Evolutionary conservation across 306 rosid genomes (phyloP), one percentile per base, ranked within the genome.

Genomic region (Ormosia semicastrata): DNA sequence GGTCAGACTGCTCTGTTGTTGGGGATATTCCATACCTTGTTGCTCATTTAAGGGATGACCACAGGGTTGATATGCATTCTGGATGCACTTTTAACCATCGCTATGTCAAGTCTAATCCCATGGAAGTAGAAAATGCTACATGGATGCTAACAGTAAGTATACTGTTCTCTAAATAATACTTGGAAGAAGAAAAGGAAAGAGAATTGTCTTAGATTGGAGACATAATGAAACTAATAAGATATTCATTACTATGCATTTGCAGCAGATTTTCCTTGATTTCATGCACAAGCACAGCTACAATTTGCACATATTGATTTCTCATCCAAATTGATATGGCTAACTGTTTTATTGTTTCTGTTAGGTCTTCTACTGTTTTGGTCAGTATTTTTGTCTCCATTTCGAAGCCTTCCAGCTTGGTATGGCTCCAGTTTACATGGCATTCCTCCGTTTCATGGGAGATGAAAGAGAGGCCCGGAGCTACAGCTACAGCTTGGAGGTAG

Each of bases 301-400:
- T 4, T 66, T 29, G 4, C 75, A 32, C 15, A 4, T 56, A 29
- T 29, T 24, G 33, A 74, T 37, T 67, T 18, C 49, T 67, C 14
- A 3, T 67, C 62, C 50, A 33, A 80, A 54, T 43, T 29, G 44
- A 68, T 46, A 63, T 71, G 47, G 65, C 52, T 46, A 53, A 46
- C 60, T 71, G 12, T 18, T 32, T 49, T 41, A 10, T 67, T 73
- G 67, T 64, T 54, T 66, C 66, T 59, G 60, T 17, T 81, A 90
- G 94, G 94, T 90, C 66, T 90, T 90, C 88, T 85, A 88, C 80
- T 90, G 94, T 73, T 90, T 90, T 67, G 94, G 94, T 59, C 88
- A 88, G 78, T 88, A 90, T 76, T 90, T 90, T 66, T 90, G 94
- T 84, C 94, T 90, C 70, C 94, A 90, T 85, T 90, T 90, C 36